Conservation (phyloP, 1,139 yeast genomes). For the Kodamaea derodonti region DNA sequence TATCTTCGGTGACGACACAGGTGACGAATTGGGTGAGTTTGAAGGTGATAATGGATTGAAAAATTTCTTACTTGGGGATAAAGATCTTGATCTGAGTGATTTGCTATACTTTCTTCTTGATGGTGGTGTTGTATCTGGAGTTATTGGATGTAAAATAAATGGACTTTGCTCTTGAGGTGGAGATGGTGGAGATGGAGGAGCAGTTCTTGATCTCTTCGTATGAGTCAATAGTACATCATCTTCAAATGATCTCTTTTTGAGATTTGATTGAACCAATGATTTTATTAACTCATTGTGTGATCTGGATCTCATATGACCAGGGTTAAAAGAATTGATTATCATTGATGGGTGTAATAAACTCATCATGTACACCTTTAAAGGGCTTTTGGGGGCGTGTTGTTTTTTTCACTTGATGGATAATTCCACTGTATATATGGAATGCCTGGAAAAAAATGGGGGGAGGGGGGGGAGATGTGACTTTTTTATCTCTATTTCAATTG, state of each 20-base stretch:
- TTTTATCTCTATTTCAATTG: too few species aligned
- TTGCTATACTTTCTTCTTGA: slow-evolving; percentile 8
- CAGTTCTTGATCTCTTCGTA: slow-evolving; percentile 44
- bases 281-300: slow-evolving; percentile 27
- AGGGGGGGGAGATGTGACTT: too few species aligned
- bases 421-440: too few species aligned
- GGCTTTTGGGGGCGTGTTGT: slow-evolving; percentile 5
- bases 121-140: not conserved
- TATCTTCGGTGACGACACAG: slow-evolving; percentile 14
- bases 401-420: too few species aligned
- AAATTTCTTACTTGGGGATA: slow-evolving; percentile 29
- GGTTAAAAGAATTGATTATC: slow-evolving; percentile 26
- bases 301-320: slow-evolving; percentile 32
- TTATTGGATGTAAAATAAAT: slow-evolving; percentile 5
- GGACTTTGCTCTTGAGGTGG: slow-evolving; percentile 23
- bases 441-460: too few species aligned
- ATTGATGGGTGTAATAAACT: slow-evolving; percentile 14
- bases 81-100: slow-evolving; percentile 28
- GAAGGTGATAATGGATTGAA: slow-evolving; percentile 29
- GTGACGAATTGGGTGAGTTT: slow-evolving; percentile 27
- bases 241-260: slow-evolving; percentile 8
- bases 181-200: slow-evolving; percentile 42
- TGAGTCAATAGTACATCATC: slow-evolving; percentile 17
- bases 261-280: slow-evolving; percentile 5
- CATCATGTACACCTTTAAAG: slow-evolving; percentile 7